Conservation (phyloP, 805 yeast species). For the Candida cerambycidarum region DNA sequence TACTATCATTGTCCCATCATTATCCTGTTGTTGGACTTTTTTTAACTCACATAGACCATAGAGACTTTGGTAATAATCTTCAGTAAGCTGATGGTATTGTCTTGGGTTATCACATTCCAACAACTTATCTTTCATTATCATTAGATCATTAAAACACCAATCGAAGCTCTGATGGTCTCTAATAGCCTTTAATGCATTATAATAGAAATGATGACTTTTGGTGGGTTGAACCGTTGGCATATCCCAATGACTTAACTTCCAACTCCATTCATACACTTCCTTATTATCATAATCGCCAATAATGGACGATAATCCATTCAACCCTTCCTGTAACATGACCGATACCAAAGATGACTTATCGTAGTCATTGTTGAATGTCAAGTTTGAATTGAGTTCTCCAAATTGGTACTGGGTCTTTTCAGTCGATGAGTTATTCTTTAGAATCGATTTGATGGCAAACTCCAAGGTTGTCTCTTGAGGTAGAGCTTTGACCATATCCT, state of each 20-base stretch:
- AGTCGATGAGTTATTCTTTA: slow-evolving; percentile 26
- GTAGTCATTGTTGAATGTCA: slow-evolving; percentile 9
- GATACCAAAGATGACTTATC: slow-evolving; percentile 20
- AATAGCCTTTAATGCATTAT: slow-evolving; percentile 39
- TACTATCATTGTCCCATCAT: not conserved
- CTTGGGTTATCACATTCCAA: slow-evolving; percentile 6
- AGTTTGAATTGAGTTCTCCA: slow-evolving; percentile 53
- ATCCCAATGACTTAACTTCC: slow-evolving; percentile 82
- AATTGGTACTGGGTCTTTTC: slow-evolving; percentile 53
- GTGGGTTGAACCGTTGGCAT: slow-evolving; percentile 48
- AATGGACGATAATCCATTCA: slow-evolving; percentile 57
- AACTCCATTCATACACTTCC: slow-evolving; percentile 57
- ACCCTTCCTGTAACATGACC: slow-evolving; percentile 51
- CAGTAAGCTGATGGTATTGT: not conserved
- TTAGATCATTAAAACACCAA: not conserved
- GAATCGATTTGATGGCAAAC: slow-evolving; percentile 47
- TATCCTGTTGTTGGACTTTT: not conserved
- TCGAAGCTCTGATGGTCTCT: not conserved
- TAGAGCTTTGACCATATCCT: slow-evolving; percentile 64
- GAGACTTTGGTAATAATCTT: slow-evolving; percentile 4
- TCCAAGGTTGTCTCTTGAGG: slow-evolving; percentile 57
- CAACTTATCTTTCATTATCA: not conserved
- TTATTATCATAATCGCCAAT: slow-evolving; percentile 15
- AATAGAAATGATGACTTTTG: slow-evolving; percentile 49
- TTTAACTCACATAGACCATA: not conserved